These are phyloP conservation scores for Lotus japonicus DNA, from an alignment of 306 rosid species.

Conservation along the genomic window DNA sequence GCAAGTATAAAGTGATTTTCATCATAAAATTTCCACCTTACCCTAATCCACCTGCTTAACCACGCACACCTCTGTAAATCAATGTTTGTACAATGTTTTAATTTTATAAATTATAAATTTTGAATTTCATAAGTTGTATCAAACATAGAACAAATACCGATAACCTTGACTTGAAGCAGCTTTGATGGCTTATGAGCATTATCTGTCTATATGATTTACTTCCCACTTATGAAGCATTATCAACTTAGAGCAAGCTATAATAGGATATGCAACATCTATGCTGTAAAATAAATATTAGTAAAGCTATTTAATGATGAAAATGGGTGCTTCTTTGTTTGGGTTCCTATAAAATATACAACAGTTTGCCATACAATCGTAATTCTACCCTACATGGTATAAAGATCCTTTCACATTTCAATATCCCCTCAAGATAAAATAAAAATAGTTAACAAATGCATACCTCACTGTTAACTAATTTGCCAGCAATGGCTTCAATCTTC, in stretches of 20 bases:
- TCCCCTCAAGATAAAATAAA: constrained; percentile 9
- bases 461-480: constrained; percentile 40
- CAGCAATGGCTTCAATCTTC: constrained; percentile 80
- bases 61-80: not conserved
- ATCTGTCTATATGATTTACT: not conserved
- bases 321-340: not conserved
- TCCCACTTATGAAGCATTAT: not conserved
- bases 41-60: not conserved
- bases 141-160: too few species aligned
- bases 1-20: not conserved
- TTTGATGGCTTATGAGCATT: too few species aligned
- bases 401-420: not conserved
- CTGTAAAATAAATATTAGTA: not conserved
- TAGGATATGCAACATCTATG: too few species aligned
- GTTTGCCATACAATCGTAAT: not conserved
- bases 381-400: not conserved
- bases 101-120: not conserved
- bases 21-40: not conserved
- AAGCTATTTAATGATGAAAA: not conserved
- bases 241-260: not conserved
- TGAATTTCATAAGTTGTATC: too few species aligned
- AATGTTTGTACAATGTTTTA: not conserved
- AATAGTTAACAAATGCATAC: constrained; percentile 33
- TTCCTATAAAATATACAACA: not conserved
- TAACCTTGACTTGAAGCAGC: too few species aligned